Evolutionary conservation across 2,329 filamentous ascomycete species (phyloP).

Genomic region (Cercospora sp.): DNA sequence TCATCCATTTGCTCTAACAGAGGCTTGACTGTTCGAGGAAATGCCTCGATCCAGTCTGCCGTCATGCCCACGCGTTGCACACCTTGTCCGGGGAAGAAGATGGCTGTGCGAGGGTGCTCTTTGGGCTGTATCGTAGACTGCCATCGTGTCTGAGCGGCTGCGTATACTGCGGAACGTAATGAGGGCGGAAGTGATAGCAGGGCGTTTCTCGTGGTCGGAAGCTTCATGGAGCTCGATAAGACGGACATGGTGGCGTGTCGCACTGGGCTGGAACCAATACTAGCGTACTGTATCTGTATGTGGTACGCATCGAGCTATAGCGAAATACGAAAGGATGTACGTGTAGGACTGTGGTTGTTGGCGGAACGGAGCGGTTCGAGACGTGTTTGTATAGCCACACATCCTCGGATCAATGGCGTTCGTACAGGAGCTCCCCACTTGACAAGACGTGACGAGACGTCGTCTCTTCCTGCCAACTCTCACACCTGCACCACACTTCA

Average conservation of each 20-base stretch:
- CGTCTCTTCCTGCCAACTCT: neutral
- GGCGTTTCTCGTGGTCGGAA: conserved; percentile 14
- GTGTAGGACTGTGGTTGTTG: neutral
- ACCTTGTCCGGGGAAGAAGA: conserved; percentile 45
- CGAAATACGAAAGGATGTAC: neutral
- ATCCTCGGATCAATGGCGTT: conserved; percentile 6
- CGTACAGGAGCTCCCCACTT: neutral
- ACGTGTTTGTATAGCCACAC: neutral
- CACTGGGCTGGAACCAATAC: neutral
- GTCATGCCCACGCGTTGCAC: conserved; percentile 42
- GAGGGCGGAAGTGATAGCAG: conserved; percentile 33
- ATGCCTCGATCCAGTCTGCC: conserved; percentile 79
- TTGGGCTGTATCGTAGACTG: conserved; percentile 26
- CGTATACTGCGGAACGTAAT: conserved; percentile 33
- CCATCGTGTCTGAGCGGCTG: conserved; percentile 28
- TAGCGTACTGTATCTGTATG: neutral
- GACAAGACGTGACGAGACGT: neutral
- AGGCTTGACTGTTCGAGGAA: conserved; percentile 73
- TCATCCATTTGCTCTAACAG: conserved; percentile 84
- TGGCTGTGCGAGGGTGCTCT: conserved; percentile 37
- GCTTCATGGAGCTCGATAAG: conserved; percentile 6
- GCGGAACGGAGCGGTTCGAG: neutral
- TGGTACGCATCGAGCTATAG: conserved; percentile 4
- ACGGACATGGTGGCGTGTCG: conserved; percentile 5
- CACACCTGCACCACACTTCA: neutral